phyloP scores from a whole-genome alignment of 495 filamentous ascomycete genomes.

The Neurospora cerealis region DNA sequence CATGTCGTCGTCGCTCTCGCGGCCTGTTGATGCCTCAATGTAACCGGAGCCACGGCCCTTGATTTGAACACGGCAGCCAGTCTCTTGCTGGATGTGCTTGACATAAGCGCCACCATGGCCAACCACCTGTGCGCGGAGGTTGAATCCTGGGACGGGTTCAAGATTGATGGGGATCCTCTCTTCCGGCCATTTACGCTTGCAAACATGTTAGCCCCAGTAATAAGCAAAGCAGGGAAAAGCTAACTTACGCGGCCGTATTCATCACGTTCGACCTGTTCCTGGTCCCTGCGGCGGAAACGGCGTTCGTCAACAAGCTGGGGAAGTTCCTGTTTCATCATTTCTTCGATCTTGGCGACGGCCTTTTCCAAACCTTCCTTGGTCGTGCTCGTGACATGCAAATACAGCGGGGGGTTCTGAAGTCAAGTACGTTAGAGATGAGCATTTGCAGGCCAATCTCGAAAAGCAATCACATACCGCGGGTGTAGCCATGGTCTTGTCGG shows the following conservation, averaged over 20 bases:
- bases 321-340: constrained; percentile 92
- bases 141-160: constrained; percentile 91
- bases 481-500: constrained; percentile 95
- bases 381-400: constrained; percentile 90
- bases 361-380: constrained; percentile 84
- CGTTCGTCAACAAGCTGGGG: constrained; percentile 93
- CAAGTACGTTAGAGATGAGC: constrained; percentile 2
- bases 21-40: constrained; percentile 69
- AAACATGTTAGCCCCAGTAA: neutral
- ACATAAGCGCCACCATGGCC: constrained; percentile 89
- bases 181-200: constrained; percentile 95
- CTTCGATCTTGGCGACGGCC: constrained; percentile 75
- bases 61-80: constrained; percentile 90
- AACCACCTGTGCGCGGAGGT: constrained; percentile 88
- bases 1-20: constrained; percentile 91
- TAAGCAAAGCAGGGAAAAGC: too few relatives aligned
- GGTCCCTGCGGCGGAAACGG: constrained; percentile 80
- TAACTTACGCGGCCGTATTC: constrained; percentile 73
- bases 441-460: neutral
- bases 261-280: constrained; percentile 89
- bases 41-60: constrained; percentile 96
- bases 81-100: constrained; percentile 94
- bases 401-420: constrained; percentile 83
- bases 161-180: constrained; percentile 85
- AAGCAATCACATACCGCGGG: constrained; percentile 51